Evolutionary conservation across 1,284 basidiomycete species (phyloP).

Genomic region (Ustilago hordei): DNA sequence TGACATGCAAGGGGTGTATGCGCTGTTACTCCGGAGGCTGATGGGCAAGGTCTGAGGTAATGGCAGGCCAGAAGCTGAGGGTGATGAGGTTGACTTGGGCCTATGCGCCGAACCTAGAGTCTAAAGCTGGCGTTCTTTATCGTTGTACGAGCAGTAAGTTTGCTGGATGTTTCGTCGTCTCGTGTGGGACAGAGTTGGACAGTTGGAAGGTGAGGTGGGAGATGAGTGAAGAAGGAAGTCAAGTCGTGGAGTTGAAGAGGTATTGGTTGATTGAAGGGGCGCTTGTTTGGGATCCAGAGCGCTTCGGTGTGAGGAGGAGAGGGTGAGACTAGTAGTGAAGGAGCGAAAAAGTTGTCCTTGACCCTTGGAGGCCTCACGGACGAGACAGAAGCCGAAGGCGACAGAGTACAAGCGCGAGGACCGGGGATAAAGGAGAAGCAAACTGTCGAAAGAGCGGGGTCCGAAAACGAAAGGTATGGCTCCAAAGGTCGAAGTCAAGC

Average conservation of each 20-base stretch:
- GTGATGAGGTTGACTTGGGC: not conserved
- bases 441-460: conserved; percentile 1
- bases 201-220: not conserved
- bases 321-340: not conserved
- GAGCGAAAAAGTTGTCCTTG: not conserved
- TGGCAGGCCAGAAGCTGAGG: not conserved
- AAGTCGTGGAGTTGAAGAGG: not conserved
- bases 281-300: conserved; percentile 14
- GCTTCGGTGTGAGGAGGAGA: not conserved
- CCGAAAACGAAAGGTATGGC: not conserved
- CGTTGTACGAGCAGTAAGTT: not conserved
- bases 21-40: not conserved
- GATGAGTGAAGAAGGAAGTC: not conserved
- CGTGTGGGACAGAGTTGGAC: not conserved
- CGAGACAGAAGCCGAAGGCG: not conserved
- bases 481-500: not conserved
- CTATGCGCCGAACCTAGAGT: not conserved
- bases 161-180: not conserved
- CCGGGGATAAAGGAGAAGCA: not conserved
- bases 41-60: not conserved
- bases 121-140: not conserved
- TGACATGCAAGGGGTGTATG: conserved; percentile 20
- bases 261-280: conserved; percentile 7
- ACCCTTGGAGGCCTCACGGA: not conserved
- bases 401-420: not conserved